Evolutionary conservation across 2,329 filamentous ascomycete species (phyloP).

Genomic region (Penicillium sp.): DNA sequence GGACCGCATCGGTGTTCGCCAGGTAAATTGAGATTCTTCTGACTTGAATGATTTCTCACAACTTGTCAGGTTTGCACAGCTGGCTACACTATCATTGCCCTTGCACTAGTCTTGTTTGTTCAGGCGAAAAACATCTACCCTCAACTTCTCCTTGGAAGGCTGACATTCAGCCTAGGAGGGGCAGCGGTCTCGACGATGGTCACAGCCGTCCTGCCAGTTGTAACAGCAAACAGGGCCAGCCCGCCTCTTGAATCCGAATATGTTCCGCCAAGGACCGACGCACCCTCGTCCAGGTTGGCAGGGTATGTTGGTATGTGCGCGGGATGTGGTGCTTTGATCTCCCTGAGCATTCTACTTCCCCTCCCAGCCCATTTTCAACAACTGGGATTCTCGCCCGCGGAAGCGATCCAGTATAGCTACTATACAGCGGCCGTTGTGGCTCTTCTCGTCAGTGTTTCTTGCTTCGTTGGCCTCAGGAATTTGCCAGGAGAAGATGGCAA

Average conservation of each 20-base stretch:
- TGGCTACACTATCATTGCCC: constrained; percentile 81
- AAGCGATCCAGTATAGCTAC: constrained; percentile 82
- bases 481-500: constrained; percentile 77
- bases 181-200: constrained; percentile 98
- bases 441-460: constrained; percentile 72
- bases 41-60: background rate
- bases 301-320: constrained; percentile 92
- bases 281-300: constrained; percentile 69
- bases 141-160: constrained; percentile 78
- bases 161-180: constrained; percentile 88
- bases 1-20: constrained; percentile 54
- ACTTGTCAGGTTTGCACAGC: constrained; percentile 60
- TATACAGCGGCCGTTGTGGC: constrained; percentile 81
- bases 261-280: constrained; percentile 23
- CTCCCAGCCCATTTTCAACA: constrained; percentile 80
- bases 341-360: constrained; percentile 80
- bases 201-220: constrained; percentile 84
- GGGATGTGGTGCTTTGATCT: constrained; percentile 86
- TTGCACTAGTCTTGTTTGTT: constrained; percentile 79
- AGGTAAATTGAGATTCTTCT: constrained; percentile 39
- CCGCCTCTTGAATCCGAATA: constrained; percentile 3
- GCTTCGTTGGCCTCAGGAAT: constrained; percentile 75
- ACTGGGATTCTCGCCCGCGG: constrained; percentile 71
- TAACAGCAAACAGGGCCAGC: constrained; percentile 53
- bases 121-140: constrained; percentile 88